Percentiles rank a stretch among this genome's conserved stretches.
These are phyloP conservation scores for Thalassiosira hispida DNA, from an alignment of 352 stramenopile species.

Conservation along the genomic window DNA sequence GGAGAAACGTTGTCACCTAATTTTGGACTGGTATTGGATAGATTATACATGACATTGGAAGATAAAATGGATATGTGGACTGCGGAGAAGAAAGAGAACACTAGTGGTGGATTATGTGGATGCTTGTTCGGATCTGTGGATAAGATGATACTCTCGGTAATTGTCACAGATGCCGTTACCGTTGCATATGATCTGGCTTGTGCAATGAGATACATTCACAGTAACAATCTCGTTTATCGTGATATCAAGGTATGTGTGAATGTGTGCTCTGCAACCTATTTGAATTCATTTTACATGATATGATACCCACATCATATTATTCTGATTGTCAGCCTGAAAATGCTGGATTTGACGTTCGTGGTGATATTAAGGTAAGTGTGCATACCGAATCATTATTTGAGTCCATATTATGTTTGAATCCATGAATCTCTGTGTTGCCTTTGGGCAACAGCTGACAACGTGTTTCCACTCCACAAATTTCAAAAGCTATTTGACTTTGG, in stretches of 20 bases:
- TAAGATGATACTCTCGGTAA: conserved; percentile 3
- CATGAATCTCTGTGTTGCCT: no score
- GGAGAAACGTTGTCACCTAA: conserved; percentile 45
- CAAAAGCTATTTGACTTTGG: conserved; percentile 73
- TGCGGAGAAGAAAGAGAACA: conserved; percentile 38
- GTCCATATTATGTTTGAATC: neutral
- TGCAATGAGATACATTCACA: conserved; percentile 45
- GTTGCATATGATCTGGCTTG: conserved; percentile 51
- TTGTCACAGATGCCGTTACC: conserved; percentile 23
- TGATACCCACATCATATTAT: no score
- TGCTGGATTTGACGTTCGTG: conserved; percentile 82
- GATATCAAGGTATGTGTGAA: conserved; percentile 34
- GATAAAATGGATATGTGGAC: conserved; percentile 63
- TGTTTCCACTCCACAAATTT: neutral
- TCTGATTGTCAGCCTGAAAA: conserved; percentile 45
- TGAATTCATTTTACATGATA: neutral
- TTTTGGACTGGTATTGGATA: conserved; percentile 70
- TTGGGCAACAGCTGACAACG: no score
- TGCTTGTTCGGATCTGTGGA: conserved; percentile 32
- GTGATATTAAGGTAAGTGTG: conserved; percentile 52
- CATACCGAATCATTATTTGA: neutral
- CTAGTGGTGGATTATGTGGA: conserved; percentile 28
- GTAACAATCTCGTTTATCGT: conserved; percentile 45
- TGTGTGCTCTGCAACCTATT: no score
- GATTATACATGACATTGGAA: conserved; percentile 59